Evolutionary conservation across 2,329 filamentous ascomycete species (phyloP), one percentile per base, ranked within the genome.

Genomic region (Paraphaeosphaeria minitans): DNA sequence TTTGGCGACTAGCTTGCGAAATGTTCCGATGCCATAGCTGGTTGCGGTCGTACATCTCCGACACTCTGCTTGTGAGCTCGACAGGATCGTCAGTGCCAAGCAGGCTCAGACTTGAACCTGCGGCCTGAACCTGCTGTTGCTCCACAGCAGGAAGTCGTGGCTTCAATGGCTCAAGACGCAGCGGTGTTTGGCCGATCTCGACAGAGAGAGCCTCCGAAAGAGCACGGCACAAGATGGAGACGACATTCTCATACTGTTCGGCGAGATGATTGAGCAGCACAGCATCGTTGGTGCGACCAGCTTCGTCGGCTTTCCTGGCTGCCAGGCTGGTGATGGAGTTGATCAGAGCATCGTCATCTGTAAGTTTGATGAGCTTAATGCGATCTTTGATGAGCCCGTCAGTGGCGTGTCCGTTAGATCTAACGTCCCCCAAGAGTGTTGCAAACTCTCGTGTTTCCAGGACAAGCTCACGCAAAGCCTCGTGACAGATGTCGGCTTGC

Each of bases 361-460:
- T 85, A 22, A 98, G 82, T 42, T 89, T 90, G 72, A 99, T 94
- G 56, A 99, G 83, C 31, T 85, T 82, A 43, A 93, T 87, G 39
- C 94, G 91, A 70, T 93, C 86, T 77, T 98, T 93, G 63, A 99
- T 93, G 27, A 92, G 86, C 53, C 95, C 95, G 58, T 87, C 87
- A 66, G 97, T 92, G 59, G 93, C 89, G 61, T 87, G 89, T 22
- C 95, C 95, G 72, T 98, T 92, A 1, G 87, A 86, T 59, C 88
- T 86, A 68, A 99, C 93, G 74, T 99, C 96, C 54, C 96, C 95
- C 50, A 99, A 87, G 14, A 99, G 82, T 71, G 92, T 91, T 71
- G 93, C 94, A 77, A 98, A 99, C 73, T 99, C 95, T 65, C 94
- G 88, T 21, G 93, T 97, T 79, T 99, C 95, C n/a, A 99, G 84